Evolutionary conservation across 176 grass and related monocot species (phyloP).

Genomic region (Avena atlantica): DNA sequence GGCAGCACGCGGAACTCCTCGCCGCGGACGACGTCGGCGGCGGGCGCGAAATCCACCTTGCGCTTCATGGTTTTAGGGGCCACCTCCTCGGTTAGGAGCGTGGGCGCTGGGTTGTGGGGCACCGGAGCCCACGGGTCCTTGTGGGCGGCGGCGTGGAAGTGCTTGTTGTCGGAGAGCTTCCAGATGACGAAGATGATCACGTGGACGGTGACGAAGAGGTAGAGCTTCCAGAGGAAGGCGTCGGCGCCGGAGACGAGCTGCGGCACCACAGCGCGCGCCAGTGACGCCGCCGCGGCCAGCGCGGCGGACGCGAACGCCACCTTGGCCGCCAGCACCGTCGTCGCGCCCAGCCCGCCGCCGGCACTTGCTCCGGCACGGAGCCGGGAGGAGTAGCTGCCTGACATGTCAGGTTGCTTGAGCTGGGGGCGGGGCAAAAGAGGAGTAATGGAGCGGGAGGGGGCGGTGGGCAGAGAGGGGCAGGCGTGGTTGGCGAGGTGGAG

Average conservation of each 20-base stretch:
- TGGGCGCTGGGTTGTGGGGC: neutral
- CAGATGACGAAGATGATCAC: constrained; percentile 97
- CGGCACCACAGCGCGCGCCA: constrained; percentile 48
- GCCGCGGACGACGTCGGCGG: neutral
- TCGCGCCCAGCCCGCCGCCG: constrained; percentile 17
- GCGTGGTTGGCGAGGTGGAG: constrained; percentile 33
- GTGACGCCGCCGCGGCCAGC: constrained; percentile 28
- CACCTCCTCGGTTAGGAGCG: neutral
- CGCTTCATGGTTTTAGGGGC: neutral
- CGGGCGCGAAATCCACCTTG: neutral
- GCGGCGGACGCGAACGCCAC: constrained; percentile 47
- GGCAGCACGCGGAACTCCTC: too few relatives aligned
- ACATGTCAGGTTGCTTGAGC: constrained; percentile 4
- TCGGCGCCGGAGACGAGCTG: constrained; percentile 44
- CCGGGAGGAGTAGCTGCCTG: constrained; percentile 15
- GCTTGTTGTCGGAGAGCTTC: constrained; percentile 90
- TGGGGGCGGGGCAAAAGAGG: neutral
- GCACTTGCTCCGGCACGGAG: constrained; percentile 10
- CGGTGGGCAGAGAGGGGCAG: neutral
- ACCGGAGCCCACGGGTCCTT: constrained; percentile 25
- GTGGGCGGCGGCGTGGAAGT: constrained; percentile 34
- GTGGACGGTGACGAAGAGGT: constrained; percentile 88
- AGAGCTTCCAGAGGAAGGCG: constrained; percentile 53
- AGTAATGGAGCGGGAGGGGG: neutral
- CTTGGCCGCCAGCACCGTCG: constrained; percentile 57